phyloP scores from a whole-genome alignment of 768 basidiomycete species.

The Pluteus cervinus region DNA sequence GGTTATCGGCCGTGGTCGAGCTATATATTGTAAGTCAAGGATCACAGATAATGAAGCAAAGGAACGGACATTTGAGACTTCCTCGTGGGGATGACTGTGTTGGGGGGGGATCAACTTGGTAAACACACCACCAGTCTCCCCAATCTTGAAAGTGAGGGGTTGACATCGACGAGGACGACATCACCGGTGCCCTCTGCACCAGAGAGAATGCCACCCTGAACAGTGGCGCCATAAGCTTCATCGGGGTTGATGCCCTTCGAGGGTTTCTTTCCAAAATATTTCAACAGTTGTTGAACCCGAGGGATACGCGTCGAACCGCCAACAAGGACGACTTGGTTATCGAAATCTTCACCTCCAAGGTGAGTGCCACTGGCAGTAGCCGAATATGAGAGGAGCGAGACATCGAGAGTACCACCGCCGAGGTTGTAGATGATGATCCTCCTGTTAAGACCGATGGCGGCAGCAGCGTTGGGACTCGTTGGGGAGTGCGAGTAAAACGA shows the following conservation, averaged over 20 bases:
- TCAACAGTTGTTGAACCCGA: constrained; percentile 96
- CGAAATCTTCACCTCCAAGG: constrained; percentile 94
- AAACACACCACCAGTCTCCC: constrained; percentile 97
- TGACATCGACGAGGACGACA: constrained; percentile 92
- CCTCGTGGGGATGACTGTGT: constrained; percentile 97
- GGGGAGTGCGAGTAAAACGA: too few species aligned
- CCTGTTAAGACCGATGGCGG: constrained; percentile 98
- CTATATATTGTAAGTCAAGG: constrained; percentile 22
- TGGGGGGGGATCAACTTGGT: constrained; percentile 95
- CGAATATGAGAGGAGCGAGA: constrained; percentile 87
- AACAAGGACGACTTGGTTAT: constrained; percentile 89
- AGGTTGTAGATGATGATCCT: constrained; percentile 98
- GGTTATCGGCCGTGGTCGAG: constrained; percentile 82
- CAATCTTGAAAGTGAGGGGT: constrained; percentile 97
- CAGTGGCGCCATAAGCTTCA: constrained; percentile 98
- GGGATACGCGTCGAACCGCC: constrained; percentile 99
- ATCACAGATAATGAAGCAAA: neutral
- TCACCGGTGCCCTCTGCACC: constrained; percentile 89
- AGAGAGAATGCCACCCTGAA: constrained; percentile 96
- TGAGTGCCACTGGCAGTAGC: constrained; percentile 93
- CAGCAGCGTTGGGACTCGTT: constrained; percentile 97
- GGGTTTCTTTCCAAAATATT: constrained; percentile 95
- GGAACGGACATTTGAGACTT: constrained; percentile 80
- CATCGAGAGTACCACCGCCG: constrained; percentile 97
- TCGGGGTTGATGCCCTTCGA: constrained; percentile 99